Percentiles rank a stretch among this genome's conserved stretches.
Evolutionary conservation across 257 asterid genomes (phyloP).

Genomic region (Striga asiatica): DNA sequence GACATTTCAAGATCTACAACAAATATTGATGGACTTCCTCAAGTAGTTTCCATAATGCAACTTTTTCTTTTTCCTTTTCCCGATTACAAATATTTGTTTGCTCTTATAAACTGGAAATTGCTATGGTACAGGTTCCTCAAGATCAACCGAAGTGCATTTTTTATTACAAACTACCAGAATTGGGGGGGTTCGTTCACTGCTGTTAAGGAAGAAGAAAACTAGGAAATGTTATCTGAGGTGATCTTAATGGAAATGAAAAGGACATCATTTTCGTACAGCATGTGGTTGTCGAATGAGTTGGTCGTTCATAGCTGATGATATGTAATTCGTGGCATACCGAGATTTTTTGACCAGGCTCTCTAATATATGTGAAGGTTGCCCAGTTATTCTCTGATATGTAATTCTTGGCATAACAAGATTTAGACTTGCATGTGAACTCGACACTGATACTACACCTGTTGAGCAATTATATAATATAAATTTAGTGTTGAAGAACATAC

Average conservation of each 20-base stretch:
- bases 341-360: no score
- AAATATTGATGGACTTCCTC: constrained; percentile 39
- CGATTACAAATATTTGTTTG: neutral
- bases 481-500: no score
- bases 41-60: constrained; percentile 32
- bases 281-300: no score
- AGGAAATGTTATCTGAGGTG: neutral
- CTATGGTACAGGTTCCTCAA: constrained; percentile 40
- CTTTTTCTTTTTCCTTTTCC: neutral
- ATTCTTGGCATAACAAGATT: no score
- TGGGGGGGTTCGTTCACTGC: constrained; percentile 8
- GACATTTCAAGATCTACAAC: constrained; percentile 36
- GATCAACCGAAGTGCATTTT: constrained; percentile 34
- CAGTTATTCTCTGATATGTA: no score
- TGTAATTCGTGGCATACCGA: no score
- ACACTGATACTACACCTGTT: no score
- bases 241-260: neutral
- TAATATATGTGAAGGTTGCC: no score
- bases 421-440: no score
- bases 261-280: no score
- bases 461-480: no score
- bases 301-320: no score
- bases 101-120: neutral
- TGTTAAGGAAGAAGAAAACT: constrained; percentile 20
- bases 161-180: constrained; percentile 21